phyloP scores from a whole-genome alignment of 768 basidiomycete species.

The Russula foetens region DNA sequence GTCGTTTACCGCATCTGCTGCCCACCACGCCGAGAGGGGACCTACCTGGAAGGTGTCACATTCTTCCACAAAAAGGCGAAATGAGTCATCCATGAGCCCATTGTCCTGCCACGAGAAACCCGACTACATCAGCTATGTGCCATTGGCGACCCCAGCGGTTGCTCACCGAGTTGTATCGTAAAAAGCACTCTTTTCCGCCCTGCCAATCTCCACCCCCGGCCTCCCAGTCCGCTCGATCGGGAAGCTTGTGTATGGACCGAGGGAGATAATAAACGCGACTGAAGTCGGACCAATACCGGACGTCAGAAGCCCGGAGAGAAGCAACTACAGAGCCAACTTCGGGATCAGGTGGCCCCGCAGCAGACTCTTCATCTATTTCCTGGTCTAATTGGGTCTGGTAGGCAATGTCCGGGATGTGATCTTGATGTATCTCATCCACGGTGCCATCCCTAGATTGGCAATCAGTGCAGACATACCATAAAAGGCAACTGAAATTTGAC shows the following conservation, averaged over 20 bases:
- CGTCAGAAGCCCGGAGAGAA: slow-evolving; percentile 21
- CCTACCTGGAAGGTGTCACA: slow-evolving; percentile 65
- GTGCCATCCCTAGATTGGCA: slow-evolving; percentile 37
- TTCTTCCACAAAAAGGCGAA: slow-evolving; percentile 65
- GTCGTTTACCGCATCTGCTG: not conserved
- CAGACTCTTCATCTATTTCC: slow-evolving; percentile 21
- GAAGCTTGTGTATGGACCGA: slow-evolving; percentile 54
- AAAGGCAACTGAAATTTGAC: not conserved
- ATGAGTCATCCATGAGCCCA: slow-evolving; percentile 60
- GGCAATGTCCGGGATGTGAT: slow-evolving; percentile 42
- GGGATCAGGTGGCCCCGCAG: not conserved
- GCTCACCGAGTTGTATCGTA: slow-evolving; percentile 47
- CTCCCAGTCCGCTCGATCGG: slow-evolving; percentile 52
- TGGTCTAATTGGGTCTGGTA: slow-evolving; percentile 43
- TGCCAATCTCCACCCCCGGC: slow-evolving; percentile 48
- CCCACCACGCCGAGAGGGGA: not conserved
- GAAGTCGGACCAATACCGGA: slow-evolving; percentile 66
- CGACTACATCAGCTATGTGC: not conserved
- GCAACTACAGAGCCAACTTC: not conserved
- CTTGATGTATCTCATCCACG: slow-evolving; percentile 44
- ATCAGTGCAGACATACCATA: not conserved
- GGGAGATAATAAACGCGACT: slow-evolving; percentile 57
- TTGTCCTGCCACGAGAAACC: slow-evolving; percentile 35
- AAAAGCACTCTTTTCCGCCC: slow-evolving; percentile 42
- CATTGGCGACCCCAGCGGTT: not conserved